Evolutionary conservation across 768 basidiomycete species (phyloP), one percentile per base, ranked within the genome.

Genomic region (Amanita pseudoporphyria): DNA sequence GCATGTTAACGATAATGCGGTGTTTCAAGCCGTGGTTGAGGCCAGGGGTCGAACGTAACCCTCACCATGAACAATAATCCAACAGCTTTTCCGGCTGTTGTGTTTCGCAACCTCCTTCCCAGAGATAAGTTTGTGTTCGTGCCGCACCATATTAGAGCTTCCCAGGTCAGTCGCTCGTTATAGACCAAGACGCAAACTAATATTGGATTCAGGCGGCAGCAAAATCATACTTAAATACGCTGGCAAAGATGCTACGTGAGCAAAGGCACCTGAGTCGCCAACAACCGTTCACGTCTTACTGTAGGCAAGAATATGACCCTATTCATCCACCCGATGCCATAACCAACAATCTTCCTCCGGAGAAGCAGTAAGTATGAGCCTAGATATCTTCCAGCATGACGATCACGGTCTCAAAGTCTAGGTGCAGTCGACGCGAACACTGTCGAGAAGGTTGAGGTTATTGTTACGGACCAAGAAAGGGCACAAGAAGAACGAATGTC

Each of bases 241-340:
- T 2, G 93, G 93, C 21, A 86, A 83, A 61, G 92, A 92, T 61
- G 89, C 89, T 28, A 95, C 85, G 81, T 87, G 63, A 33, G 85
- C 62, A 4, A 32, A 44, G n/a, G 28, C 44, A 10, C n/a, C 28
- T 5, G 16, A 37, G 16, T 10, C 3, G 45, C 31, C 22, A 13
- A 31, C 12, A 32, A 24, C 24, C 24, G 28, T 53, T 33, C 21
- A 41, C 22, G 18, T 22, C 50, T 52, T n/a, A 51, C 56, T 33
- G 41, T 57, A 86, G 82, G 4, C 74, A 75, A 53, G 88, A 86
- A 65, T 91, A 91, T 55, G 90, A 90, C 21, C 86, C 87, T 1
- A 89, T 96, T 44, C 93, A 95, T 60, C 92, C 93, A 2, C 90
- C 78, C 35, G 82, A 82, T 62, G 87, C 76, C 48, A 91, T 87